Evolutionary conservation across 2,329 filamentous ascomycete species (phyloP).

Genomic region (Xylariales sp.): DNA sequence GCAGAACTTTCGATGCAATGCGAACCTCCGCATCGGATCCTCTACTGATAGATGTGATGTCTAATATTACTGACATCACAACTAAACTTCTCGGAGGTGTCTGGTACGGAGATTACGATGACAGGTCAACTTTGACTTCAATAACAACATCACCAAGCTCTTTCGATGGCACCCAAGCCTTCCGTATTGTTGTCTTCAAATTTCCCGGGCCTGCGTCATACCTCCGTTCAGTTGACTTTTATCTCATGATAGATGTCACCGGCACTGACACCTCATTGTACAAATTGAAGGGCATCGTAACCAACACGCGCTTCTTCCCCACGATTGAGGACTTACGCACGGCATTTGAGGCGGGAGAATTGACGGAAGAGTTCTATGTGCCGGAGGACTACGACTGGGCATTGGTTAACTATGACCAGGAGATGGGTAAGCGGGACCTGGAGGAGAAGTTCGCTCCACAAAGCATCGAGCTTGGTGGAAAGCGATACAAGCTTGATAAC

Average conservation of each 20-base stretch:
- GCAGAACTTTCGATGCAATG: conserved; percentile 27
- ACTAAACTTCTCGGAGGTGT: conserved; percentile 30
- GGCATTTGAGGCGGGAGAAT: conserved; percentile 33
- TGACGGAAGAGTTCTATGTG: conserved; percentile 29
- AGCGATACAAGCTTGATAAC: conserved; percentile 37
- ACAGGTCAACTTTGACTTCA: conserved; percentile 26
- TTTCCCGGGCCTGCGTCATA: conserved; percentile 34
- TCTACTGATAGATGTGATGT: conserved; percentile 33
- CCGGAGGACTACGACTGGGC: conserved; percentile 29
- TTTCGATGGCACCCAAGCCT: conserved; percentile 35
- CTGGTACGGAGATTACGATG: conserved; percentile 27
- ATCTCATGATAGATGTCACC: conserved; percentile 35
- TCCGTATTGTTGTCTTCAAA: conserved; percentile 37
- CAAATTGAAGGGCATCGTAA: conserved; percentile 37
- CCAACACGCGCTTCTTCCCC: conserved; percentile 33
- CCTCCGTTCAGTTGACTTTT: conserved; percentile 41
- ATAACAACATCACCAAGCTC: conserved; percentile 31
- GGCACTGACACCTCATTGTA: conserved; percentile 39
- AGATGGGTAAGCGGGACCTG: conserved; percentile 27
- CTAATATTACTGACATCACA: conserved; percentile 42
- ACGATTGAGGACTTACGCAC: conserved; percentile 28
- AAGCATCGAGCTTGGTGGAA: conserved; percentile 32
- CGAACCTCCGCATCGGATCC: conserved; percentile 28
- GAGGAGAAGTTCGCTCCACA: conserved; percentile 32
- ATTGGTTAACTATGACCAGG: conserved; percentile 27